Percentiles rank a stretch among this genome's conserved stretches.
phyloP scores from a whole-genome alignment of 1,284 basidiomycete species.

The Pseudozyma pruni region DNA sequence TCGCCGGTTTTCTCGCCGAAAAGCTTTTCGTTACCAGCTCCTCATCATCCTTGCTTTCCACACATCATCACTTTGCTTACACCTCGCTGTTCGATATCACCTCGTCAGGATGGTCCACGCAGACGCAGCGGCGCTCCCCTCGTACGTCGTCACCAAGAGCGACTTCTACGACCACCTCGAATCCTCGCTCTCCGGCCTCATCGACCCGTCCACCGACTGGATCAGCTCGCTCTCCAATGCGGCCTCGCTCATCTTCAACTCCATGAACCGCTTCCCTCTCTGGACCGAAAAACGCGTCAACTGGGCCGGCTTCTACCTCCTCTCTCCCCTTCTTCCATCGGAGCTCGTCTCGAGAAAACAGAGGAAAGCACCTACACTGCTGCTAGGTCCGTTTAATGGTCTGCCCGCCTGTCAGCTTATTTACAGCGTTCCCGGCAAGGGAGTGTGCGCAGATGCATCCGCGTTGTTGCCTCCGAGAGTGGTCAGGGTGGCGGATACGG shows the following conservation, averaged over 20 bases:
- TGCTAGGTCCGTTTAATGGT: slow-evolving; percentile 69
- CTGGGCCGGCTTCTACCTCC: slow-evolving; percentile 69
- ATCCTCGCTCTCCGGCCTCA: slow-evolving; percentile 56
- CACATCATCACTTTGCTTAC: not conserved
- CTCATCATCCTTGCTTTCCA: not conserved
- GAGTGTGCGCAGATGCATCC: slow-evolving; percentile 68
- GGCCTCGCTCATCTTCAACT: slow-evolving; percentile 57
- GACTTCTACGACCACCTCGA: slow-evolving; percentile 68
- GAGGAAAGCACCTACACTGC: slow-evolving; percentile 51
- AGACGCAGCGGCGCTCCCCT: slow-evolving; percentile 80
- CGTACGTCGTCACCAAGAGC: slow-evolving; percentile 53
- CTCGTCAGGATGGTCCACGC: slow-evolving; percentile 43
- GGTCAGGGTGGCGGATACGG: slow-evolving; percentile 66
- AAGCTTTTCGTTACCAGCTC: no score
- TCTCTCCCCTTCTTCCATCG: slow-evolving; percentile 65
- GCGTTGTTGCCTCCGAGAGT: slow-evolving; percentile 58
- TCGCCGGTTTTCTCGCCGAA: slow-evolving; percentile 7
- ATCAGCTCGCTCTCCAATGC: slow-evolving; percentile 64
- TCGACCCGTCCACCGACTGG: slow-evolving; percentile 62
- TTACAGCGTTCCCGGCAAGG: slow-evolving; percentile 60
- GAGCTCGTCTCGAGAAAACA: slow-evolving; percentile 6
- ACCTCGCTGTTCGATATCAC: no score
- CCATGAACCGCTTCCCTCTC: slow-evolving; percentile 57
- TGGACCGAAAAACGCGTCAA: slow-evolving; percentile 61
- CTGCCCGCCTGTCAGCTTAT: slow-evolving; percentile 69